Evolutionary conservation across 78 protist genomes (phyloP), one percentile per base, ranked within the genome.

Genomic region (Protostelium mycophagum): DNA sequence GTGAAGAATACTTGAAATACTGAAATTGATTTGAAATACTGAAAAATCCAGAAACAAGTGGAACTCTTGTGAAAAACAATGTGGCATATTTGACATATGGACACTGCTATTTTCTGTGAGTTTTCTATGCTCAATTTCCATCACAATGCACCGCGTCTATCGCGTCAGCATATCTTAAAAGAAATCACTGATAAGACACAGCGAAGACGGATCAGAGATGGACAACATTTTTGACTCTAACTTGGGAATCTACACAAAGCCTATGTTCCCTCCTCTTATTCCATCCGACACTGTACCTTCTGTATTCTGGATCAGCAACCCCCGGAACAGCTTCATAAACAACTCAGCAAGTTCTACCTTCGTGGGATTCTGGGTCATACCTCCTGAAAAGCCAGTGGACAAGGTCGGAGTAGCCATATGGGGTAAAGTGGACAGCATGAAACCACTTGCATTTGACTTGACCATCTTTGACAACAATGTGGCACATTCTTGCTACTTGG

Each of bases 191-290:
- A 51, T 16, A 51, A 25, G 5, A 5, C 16, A 51, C 73, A 51
- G 73, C 85, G 94, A 92, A 63, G 94, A 92, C 85, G 94, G 90
- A 36, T 88, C 91, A 36, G 94, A 92, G 84, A 87, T 83, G 73
- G 88, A 92, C 87, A 92, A 92, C 35, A 90, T 87, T 39, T 85
- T 92, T 35, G 94, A 92, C 28, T 84, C 90, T 23, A 92, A 92
- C 38, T 90, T 92, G 35, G 94, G 73, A 25, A 16, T 51, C 73
- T 51, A 51, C 73, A 51, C 73, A 16, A 51, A 51, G 73, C 73
- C 16, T 16, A 51, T 51, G 73, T 25, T 25, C 73, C 73, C 73
- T 51, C 73, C 73, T 16, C 73, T 51, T 16, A 51, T 51, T 51
- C 73, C 73, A 51, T 51, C 73, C 73, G 73, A 51, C 16, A 16